phyloP scores from a whole-genome alignment of 768 basidiomycete genomes.

The Pseudohyphozyma bogoriensis region DNA sequence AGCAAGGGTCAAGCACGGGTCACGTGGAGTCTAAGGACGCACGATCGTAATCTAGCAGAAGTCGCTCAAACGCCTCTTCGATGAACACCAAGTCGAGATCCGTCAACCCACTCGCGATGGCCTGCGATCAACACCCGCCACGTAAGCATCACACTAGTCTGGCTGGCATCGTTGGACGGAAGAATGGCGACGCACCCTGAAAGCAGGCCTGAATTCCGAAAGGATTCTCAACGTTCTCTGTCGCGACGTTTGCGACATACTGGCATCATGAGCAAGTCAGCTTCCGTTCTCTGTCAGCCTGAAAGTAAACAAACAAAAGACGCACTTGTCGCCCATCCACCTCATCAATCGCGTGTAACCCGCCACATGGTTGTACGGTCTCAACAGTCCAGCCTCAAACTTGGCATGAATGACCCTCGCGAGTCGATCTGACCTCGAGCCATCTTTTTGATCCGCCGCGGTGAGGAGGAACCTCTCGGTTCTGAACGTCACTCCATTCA shows the following conservation, averaged over 20 bases:
- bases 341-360: constrained; percentile 81
- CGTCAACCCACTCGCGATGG: constrained; percentile 66
- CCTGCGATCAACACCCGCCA: neutral
- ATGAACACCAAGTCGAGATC: constrained; percentile 93
- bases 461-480: constrained; percentile 84
- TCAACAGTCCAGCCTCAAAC: constrained; percentile 88
- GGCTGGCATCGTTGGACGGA: neutral
- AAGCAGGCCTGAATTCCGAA: constrained; percentile 41
- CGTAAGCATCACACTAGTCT: neutral
- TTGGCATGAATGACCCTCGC: constrained; percentile 88
- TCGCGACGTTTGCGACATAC: constrained; percentile 80
- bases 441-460: constrained; percentile 87
- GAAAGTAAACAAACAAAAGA: neutral
- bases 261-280: constrained; percentile 32
- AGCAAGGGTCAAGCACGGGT: neutral
- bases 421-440: constrained; percentile 77
- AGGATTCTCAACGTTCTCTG: constrained; percentile 84
- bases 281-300: neutral
- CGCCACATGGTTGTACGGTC: constrained; percentile 93
- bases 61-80: constrained; percentile 91
- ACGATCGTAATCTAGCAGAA: constrained; percentile 89
- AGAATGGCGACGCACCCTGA: constrained; percentile 39
- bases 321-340: constrained; percentile 91
- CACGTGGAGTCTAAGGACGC: constrained; percentile 29
- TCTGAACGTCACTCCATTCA: constrained; percentile 37